Conservation (phyloP, 2,329 filamentous ascomycete genomes). For the Fusarium sp. region DNA sequence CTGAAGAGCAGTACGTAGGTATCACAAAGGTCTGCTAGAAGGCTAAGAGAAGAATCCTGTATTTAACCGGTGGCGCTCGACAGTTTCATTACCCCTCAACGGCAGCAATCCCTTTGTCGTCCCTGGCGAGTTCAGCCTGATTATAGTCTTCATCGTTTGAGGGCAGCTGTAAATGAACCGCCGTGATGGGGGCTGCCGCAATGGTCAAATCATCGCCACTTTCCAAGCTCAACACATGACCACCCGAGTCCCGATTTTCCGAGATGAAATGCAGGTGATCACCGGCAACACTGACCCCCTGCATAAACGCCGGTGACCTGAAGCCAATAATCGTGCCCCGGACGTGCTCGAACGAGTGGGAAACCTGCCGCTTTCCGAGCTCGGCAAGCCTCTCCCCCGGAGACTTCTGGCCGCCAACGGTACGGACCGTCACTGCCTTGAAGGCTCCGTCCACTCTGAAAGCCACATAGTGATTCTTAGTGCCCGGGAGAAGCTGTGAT, state of each 20-base stretch:
- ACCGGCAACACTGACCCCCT: constrained; percentile 32
- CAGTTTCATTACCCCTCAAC: constrained; percentile 20
- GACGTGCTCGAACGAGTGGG: constrained; percentile 5
- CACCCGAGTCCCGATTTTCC: constrained; percentile 1
- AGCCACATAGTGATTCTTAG: constrained; percentile 20
- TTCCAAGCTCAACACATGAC: constrained; percentile 23
- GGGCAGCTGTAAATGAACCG: constrained; percentile 20
- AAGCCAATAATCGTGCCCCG: constrained; percentile 22
- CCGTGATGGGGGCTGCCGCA: constrained; percentile 1
- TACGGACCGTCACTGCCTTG: constrained; percentile 20
- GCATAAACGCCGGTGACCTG: constrained; percentile 25
- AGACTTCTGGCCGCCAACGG: constrained; percentile 15
- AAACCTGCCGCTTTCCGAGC: constrained; percentile 27
- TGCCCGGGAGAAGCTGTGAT: constrained; percentile 5
- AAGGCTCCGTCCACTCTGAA: constrained; percentile 18
- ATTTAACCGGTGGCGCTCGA: background rate
- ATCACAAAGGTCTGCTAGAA: background rate
- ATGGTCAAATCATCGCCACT: constrained; percentile 13
- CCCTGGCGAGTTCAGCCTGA: constrained; percentile 7
- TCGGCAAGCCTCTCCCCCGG: constrained; percentile 27
- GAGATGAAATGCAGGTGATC: constrained; percentile 30
- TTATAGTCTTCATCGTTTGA: constrained; percentile 11
- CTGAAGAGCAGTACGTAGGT: background rate
- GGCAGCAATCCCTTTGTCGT: constrained; percentile 21
- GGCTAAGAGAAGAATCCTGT: background rate